Percentiles rank a stretch among this genome's conserved stretches.
phyloP scores from a whole-genome alignment of 305 asterid species.

The Fraxinus platypoda region DNA sequence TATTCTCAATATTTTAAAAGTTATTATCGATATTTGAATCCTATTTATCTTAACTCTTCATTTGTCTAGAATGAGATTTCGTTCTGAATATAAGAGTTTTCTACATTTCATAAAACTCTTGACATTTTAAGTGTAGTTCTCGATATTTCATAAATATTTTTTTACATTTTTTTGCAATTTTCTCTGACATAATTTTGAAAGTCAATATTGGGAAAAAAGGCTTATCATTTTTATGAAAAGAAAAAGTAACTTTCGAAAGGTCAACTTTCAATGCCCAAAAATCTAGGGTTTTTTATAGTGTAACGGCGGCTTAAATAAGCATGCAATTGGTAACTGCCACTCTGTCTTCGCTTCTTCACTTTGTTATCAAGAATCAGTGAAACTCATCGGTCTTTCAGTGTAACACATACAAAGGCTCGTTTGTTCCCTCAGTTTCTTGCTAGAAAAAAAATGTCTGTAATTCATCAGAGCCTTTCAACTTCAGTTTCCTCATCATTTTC shows the following conservation, averaged over 20 bases:
- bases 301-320: neutral
- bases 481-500: slow-evolving; percentile 64
- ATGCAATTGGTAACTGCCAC: neutral
- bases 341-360: neutral
- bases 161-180: neutral
- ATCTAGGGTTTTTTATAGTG: neutral
- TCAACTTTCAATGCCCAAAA: neutral
- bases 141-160: too few species aligned
- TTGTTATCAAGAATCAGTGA: neutral
- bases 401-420: neutral
- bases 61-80: too few species aligned
- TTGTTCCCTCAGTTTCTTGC: neutral
- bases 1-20: too few species aligned
- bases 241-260: neutral
- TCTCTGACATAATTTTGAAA: neutral
- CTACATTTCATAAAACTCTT: too few species aligned
- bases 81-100: too few species aligned
- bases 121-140: too few species aligned
- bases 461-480: slow-evolving; percentile 52
- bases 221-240: neutral
- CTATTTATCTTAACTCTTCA: too few species aligned
- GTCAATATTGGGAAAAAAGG: neutral
- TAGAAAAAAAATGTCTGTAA: slow-evolving; percentile 44
- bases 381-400: neutral
- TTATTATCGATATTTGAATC: too few species aligned